Base-by-base conservation (phyloP, 2,329 filamentous ascomycete species). In the Cordyceps cicadae region DNA sequence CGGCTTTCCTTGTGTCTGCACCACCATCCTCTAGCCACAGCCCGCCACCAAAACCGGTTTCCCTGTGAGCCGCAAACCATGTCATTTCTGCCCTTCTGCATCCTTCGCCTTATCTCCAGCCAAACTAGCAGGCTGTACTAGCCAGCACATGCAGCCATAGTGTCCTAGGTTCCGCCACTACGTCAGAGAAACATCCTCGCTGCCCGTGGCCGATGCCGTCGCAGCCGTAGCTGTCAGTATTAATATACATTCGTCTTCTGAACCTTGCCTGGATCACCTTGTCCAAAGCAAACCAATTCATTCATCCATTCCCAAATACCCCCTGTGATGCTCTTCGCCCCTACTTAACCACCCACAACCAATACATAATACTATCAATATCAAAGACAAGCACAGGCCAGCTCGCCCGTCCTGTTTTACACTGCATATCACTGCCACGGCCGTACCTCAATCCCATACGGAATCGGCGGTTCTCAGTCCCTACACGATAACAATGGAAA, bases 401-500 rank as follows among this genome's bases (percentile, higher is more conserved):
- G 29, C 29, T 29, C 29, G 29, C 29, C 29, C 29, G 29, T 8
- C 29, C 11, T 12, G 34, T 11, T 11, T 12, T 14, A 37, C 34
- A 11, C 34, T 37, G 12, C 34, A 37, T 11, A 14, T 3, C 34
- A 37, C 12, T 12, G 14, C 6, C 14, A 14, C 34, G 34, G 14
- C 8, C 9, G 8, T 11, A 14, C 3, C 34, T 37, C 34, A 14
- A 37, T 37, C 8, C 34, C 14, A 37, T 11, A 37, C 34, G 12
- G 4, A 37, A 5, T 11, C 17, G 45, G 2, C 46, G 12, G 19
- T 34, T 21, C 46, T n/a, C 21, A 49, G 48, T 37, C 46, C 21
- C 11, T 39, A 24, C 24, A 4, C 24, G 55, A 7, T 26, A 65
- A 76, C 29, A 51, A 89, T 89, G 86, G 87, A 89, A 63, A 81